Evolutionary conservation across 495 filamentous ascomycete species (phyloP), one percentile per base, ranked within the genome.

Genomic region (Penicillium tannophilum): DNA sequence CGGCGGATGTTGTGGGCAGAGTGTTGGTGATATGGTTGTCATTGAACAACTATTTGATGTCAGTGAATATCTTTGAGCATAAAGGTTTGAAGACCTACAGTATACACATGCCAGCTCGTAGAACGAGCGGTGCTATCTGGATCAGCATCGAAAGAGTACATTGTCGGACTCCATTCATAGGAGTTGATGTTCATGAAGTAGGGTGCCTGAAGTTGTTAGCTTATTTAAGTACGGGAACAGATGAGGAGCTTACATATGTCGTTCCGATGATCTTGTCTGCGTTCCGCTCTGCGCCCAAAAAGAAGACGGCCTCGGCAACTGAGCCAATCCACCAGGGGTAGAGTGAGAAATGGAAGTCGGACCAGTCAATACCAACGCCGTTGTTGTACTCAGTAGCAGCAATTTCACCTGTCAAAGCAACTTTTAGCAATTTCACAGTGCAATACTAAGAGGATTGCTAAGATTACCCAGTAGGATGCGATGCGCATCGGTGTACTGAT

Each of bases 261-360:
- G 71, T 73, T 55, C 71, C 67, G 16, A 77, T 72, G 20, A 79
- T 67, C 50, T 69, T 73, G 71, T 88, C 81, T 1, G 81, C 75
- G 63, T 90, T 90, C 11, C 86, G 78, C 71, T 91, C 88, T 14
- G 82, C 79, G 19, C 85, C 86, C 46, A 91, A 65, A 12, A 88
- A 74, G 61, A 82, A 89, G 42, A 90, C 82, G 4, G 85, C 86
- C 61, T 91, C 88, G 19, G 76, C 76, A n/a, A 89, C 80, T 14
- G 81, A 63, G 12, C 54, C 72, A 36, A 68, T 66, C 70, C 68
- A 74, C 78, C 59, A 86, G 77, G 65, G 80, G 79, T 87, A 88
- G 42, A 63, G n/a, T 17, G 68, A 66, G 54, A 70, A 71, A 59
- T 72, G 63, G 65, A 63, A 62, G 16, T 68, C 48, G 7, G 61